phyloP scores from a whole-genome alignment of 352 stramenopile genomes.

The Blastocystis sp. region DNA sequence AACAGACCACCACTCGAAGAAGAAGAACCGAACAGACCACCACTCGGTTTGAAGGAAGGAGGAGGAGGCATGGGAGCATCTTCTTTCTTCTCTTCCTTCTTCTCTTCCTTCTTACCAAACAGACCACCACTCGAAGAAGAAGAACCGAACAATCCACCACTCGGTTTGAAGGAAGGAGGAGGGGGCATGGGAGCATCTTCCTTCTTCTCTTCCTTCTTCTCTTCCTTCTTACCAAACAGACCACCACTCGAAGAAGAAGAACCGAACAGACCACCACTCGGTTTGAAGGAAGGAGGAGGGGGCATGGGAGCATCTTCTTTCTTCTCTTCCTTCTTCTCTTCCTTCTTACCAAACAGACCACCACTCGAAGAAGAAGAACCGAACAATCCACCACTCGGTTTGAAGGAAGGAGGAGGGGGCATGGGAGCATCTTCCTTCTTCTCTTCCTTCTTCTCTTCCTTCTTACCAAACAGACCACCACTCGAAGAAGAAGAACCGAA shows the following conservation, averaged over 20 bases:
- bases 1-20: background rate
- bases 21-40: background rate
- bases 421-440: background rate
- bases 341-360: background rate
- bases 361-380: no score
- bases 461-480: background rate
- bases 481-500: background rate
- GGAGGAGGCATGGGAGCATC: background rate
- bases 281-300: background rate
- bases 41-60: background rate
- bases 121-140: background rate
- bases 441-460: background rate
- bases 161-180: background rate
- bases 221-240: background rate
- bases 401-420: slow-evolving; percentile 4
- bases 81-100: background rate
- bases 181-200: background rate
- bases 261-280: background rate
- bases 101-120: background rate
- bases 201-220: background rate
- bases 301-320: background rate
- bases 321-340: background rate
- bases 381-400: background rate
- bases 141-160: background rate
- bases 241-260: background rate